phyloP scores from a whole-genome alignment of 2,329 filamentous ascomycete species.

The Apiospora koreana region DNA sequence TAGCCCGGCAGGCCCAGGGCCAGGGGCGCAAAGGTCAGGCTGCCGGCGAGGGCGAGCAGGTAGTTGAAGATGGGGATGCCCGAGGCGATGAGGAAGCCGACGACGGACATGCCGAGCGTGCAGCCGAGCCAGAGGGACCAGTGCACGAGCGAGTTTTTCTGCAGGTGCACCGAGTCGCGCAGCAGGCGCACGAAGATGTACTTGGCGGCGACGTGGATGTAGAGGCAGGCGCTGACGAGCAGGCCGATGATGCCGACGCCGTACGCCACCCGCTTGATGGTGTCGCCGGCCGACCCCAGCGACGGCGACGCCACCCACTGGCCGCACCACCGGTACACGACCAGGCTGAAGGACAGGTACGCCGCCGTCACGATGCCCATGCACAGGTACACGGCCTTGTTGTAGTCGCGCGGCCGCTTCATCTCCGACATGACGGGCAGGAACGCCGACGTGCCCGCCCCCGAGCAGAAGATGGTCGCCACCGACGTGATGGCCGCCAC shows the following conservation, averaged over 20 bases:
- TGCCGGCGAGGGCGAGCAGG: constrained; percentile 32
- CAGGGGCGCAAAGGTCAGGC: constrained; percentile 37
- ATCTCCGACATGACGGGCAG: constrained; percentile 68
- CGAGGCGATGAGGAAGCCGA: constrained; percentile 26
- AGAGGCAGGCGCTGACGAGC: constrained; percentile 41
- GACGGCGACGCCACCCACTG: constrained; percentile 64
- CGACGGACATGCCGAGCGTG: constrained; percentile 23
- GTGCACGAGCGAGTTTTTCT: constrained; percentile 29
- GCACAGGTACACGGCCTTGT: constrained; percentile 59
- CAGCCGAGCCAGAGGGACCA: constrained; percentile 33
- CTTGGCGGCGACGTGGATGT: constrained; percentile 35
- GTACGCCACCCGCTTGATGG: constrained; percentile 62
- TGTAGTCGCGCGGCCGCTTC: constrained; percentile 58
- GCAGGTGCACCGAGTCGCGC: constrained; percentile 30
- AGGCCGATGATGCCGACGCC: constrained; percentile 59
- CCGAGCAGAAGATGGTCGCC: constrained; percentile 61
- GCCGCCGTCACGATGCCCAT: constrained; percentile 58
- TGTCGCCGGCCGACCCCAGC: constrained; percentile 59
- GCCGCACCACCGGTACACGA: constrained; percentile 64
- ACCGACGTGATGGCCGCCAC: constrained; percentile 58
- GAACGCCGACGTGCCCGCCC: constrained; percentile 61
- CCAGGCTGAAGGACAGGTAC: constrained; percentile 60
- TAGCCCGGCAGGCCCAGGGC: constrained; percentile 37
- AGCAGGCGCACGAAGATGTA: constrained; percentile 36
- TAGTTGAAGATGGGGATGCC: constrained; percentile 34